phyloP scores from a whole-genome alignment of 345 rosid species.

The Physaria fendleri region DNA sequence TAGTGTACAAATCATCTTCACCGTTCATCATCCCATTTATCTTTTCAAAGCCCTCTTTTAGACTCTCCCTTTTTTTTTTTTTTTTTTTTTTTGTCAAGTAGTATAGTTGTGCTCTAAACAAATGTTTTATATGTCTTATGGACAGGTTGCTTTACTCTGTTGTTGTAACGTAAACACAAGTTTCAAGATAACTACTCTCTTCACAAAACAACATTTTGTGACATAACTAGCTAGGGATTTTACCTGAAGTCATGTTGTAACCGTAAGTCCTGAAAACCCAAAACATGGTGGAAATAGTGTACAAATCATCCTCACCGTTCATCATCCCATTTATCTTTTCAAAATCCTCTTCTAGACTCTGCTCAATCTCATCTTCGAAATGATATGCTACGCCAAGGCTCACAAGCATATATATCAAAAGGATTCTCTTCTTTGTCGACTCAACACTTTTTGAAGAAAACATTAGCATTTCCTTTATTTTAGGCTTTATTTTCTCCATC shows the following conservation, averaged over 20 bases:
- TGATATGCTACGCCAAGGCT: conserved; percentile 9
- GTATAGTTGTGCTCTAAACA: no score
- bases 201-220: no score
- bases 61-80: no score
- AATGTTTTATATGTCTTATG: no score
- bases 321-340: neutral
- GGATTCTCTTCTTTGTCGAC: neutral
- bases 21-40: neutral
- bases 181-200: no score
- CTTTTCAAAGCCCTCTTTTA: neutral
- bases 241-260: conserved; percentile 1
- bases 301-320: neutral
- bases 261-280: conserved; percentile 10
- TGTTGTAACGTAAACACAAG: no score
- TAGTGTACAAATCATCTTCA: conserved; percentile 10
- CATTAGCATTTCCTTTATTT: neutral
- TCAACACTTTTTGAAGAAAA: neutral
- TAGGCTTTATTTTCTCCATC: neutral
- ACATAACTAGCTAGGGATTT: neutral
- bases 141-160: no score
- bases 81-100: no score
- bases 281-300: conserved; percentile 7
- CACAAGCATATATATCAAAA: neutral
- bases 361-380: conserved; percentile 4
- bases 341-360: neutral